Conservation (phyloP, 805 yeast species). For the Ogataea trehalophila region DNA sequence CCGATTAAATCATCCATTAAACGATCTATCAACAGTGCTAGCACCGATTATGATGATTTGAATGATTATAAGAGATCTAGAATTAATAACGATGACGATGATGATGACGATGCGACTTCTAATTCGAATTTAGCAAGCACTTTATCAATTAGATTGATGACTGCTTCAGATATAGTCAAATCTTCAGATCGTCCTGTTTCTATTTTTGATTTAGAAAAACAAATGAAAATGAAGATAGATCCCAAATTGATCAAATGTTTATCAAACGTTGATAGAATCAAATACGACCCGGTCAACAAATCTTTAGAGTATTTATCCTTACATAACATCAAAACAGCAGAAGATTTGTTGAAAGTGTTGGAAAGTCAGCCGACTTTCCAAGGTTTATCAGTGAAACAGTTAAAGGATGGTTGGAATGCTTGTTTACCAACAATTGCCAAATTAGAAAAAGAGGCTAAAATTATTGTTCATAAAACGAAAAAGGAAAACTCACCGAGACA, state of each 20-base stretch:
- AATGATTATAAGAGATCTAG: background rate
- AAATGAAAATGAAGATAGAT: slow-evolving; percentile 58
- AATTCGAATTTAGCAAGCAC: slow-evolving; percentile 3
- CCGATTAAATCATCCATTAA: slow-evolving; percentile 5
- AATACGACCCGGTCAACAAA: slow-evolving; percentile 53
- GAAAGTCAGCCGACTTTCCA: slow-evolving; percentile 80
- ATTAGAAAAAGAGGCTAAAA: slow-evolving; percentile 70
- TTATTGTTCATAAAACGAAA: slow-evolving; percentile 81
- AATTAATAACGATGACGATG: slow-evolving; percentile 16
- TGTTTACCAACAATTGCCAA: slow-evolving; percentile 75
- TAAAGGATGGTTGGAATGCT: slow-evolving; percentile 92
- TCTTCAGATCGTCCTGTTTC: slow-evolving; percentile 63
- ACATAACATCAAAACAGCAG: slow-evolving; percentile 79
- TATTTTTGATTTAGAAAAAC: slow-evolving; percentile 58
- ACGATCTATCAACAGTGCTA: slow-evolving; percentile 6
- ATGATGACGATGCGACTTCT: slow-evolving; percentile 11
- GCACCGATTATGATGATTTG: slow-evolving; percentile 7
- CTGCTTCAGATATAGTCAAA: slow-evolving; percentile 89
- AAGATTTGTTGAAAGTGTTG: slow-evolving; percentile 68
- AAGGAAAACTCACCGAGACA: slow-evolving; percentile 91
- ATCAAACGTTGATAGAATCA: slow-evolving; percentile 71
- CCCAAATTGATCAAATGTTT: slow-evolving; percentile 64
- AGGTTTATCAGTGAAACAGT: slow-evolving; percentile 73
- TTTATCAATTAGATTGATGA: slow-evolving; percentile 80
- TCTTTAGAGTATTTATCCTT: slow-evolving; percentile 85